phyloP scores from a whole-genome alignment of 2,329 filamentous ascomycete genomes.

The Rhynchosporium agropyri region DNA sequence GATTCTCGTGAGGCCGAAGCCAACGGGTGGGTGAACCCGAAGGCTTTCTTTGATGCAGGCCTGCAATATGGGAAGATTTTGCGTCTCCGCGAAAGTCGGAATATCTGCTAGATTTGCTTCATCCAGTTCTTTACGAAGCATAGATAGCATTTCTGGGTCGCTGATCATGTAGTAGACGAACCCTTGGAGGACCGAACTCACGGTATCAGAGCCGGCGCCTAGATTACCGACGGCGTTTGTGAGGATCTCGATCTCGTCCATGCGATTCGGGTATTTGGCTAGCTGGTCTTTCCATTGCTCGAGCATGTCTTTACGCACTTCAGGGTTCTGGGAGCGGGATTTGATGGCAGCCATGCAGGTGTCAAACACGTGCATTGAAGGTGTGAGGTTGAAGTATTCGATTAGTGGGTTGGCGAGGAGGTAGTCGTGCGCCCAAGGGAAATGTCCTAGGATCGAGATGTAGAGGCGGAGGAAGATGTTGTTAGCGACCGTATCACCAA shows the following conservation, averaged over 20 bases:
- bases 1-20: slow-evolving; percentile 36
- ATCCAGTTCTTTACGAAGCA: slow-evolving; percentile 37
- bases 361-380: slow-evolving; percentile 46
- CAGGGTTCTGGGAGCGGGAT: slow-evolving; percentile 41
- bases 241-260: slow-evolving; percentile 43
- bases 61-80: slow-evolving; percentile 43
- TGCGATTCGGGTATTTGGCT: slow-evolving; percentile 42
- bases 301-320: slow-evolving; percentile 44
- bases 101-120: slow-evolving; percentile 26
- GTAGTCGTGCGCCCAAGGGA: slow-evolving; percentile 43
- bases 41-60: slow-evolving; percentile 46
- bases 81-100: slow-evolving; percentile 37
- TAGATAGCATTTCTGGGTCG: slow-evolving; percentile 35
- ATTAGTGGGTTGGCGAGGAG: slow-evolving; percentile 46
- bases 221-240: slow-evolving; percentile 43
- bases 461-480: slow-evolving; percentile 40
- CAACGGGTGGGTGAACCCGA: slow-evolving; percentile 42
- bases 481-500: slow-evolving; percentile 45
- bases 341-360: slow-evolving; percentile 43
- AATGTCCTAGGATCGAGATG: slow-evolving; percentile 43
- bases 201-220: slow-evolving; percentile 46
- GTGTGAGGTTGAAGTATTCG: slow-evolving; percentile 43
- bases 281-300: slow-evolving; percentile 44
- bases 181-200: slow-evolving; percentile 43
- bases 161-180: slow-evolving; percentile 45